A percentile compares a stretch with the other conserved stretches of the same genome.
Evolutionary conservation across 345 rosid genomes (phyloP).

Genomic region (Eucalyptus tenuipes): DNA sequence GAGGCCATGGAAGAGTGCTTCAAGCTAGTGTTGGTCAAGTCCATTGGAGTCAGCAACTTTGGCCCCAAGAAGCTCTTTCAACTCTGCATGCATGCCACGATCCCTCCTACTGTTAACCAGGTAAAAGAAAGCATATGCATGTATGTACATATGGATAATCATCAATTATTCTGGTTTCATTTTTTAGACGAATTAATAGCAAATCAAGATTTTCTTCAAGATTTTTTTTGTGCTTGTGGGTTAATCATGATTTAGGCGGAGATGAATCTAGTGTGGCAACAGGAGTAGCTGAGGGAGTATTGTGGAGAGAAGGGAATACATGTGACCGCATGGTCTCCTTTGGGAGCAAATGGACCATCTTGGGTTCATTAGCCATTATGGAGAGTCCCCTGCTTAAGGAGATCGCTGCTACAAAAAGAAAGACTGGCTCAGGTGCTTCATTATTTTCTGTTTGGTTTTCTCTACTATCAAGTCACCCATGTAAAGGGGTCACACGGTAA

Average conservation of each 20-base stretch:
- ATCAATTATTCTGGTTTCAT: neutral
- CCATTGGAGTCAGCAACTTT: too few relatives aligned
- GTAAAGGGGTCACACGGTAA: neutral
- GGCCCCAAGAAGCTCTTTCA: too few relatives aligned
- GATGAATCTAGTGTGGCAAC: neutral
- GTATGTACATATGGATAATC: too few relatives aligned
- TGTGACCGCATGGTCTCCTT: neutral
- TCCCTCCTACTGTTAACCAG: slow-evolving; percentile 11
- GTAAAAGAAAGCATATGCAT: neutral
- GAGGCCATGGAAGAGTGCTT: slow-evolving; percentile 14
- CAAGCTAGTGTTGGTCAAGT: too few relatives aligned
- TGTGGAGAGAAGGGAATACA: too few relatives aligned
- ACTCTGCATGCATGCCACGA: neutral
- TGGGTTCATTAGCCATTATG: slow-evolving; percentile 1
- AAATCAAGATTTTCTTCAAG: neutral
- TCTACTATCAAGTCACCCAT: too few relatives aligned
- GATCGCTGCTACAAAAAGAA: neutral
- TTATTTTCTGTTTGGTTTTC: too few relatives aligned
- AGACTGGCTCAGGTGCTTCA: neutral
- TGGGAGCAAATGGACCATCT: neutral
- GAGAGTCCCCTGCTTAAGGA: neutral
- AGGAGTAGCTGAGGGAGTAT: too few relatives aligned
- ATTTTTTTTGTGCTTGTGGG: neutral
- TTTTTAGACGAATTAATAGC: neutral
- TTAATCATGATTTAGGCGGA: neutral